These are phyloP conservation scores for Rheum nobile DNA, from an alignment of 148 eudicot species.

Conservation along the genomic window DNA sequence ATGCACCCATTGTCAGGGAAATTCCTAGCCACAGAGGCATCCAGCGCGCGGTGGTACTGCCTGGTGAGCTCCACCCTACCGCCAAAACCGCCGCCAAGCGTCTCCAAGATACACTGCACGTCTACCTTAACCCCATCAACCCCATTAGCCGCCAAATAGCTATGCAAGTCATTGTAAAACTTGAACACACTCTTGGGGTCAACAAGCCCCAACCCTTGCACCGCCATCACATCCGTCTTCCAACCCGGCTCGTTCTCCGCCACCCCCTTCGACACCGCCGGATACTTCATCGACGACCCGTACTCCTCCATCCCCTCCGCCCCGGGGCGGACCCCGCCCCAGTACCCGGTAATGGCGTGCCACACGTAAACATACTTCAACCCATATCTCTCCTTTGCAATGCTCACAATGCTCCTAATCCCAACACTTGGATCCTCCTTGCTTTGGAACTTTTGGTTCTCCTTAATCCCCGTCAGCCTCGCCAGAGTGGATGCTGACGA, in stretches of 20 bases:
- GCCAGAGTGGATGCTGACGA: conserved; percentile 8
- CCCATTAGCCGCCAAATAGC: conserved; percentile 59
- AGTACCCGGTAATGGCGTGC: conserved; percentile 82
- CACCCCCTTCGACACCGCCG: conserved; percentile 47
- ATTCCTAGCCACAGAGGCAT: conserved; percentile 60
- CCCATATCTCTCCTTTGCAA: conserved; percentile 57
- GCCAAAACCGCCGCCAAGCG: conserved; percentile 63
- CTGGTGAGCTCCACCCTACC: conserved; percentile 69
- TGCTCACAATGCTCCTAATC: conserved; percentile 42
- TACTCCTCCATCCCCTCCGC: conserved; percentile 59
- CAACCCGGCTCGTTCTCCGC: conserved; percentile 63
- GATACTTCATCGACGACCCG: conserved; percentile 42
- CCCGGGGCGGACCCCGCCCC: conserved; percentile 89
- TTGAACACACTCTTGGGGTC: conserved; percentile 59
- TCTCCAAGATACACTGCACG: conserved; percentile 71
- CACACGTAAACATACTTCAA: conserved; percentile 77
- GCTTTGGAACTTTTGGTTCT: conserved; percentile 52
- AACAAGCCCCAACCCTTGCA: conserved; percentile 65
- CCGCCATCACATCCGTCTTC: conserved; percentile 48
- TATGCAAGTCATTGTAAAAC: conserved; percentile 64
- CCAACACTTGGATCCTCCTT: conserved; percentile 51
- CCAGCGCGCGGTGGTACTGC: conserved; percentile 76
- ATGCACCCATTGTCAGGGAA: conserved; percentile 85
- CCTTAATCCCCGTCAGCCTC: conserved; percentile 63
- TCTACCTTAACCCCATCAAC: conserved; percentile 91